A percentile compares a stretch with the other conserved stretches of the same genome.
phyloP scores from a whole-genome alignment of 768 basidiomycete species.

The Collybia mongolica region DNA sequence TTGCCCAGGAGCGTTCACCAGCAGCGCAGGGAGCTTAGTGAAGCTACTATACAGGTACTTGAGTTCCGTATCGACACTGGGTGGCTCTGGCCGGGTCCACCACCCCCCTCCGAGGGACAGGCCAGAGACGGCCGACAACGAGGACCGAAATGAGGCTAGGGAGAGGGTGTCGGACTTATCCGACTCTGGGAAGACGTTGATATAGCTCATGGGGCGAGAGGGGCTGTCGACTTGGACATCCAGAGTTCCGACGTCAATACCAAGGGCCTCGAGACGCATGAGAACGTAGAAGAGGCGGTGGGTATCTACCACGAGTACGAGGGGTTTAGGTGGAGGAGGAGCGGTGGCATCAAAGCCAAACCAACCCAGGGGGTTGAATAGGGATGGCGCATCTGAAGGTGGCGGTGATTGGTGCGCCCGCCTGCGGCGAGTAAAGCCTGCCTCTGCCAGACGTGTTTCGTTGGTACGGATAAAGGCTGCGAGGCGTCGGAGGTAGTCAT shows the following conservation, averaged over 20 bases:
- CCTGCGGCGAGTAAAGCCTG: conserved; percentile 50
- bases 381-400: conserved; percentile 30
- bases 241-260: conserved; percentile 74
- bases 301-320: conserved; percentile 68
- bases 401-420: conserved; percentile 30
- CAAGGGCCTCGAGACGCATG: conserved; percentile 81
- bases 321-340: conserved; percentile 46
- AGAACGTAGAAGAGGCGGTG: conserved; percentile 89
- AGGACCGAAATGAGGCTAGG: conserved; percentile 72
- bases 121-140: conserved; percentile 71
- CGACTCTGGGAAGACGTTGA: conserved; percentile 49
- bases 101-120: conserved; percentile 73
- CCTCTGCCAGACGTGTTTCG: conserved; percentile 71
- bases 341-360: conserved; percentile 37
- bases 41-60: conserved; percentile 88
- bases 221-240: conserved; percentile 75
- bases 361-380: conserved; percentile 67
- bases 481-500: conserved; percentile 71
- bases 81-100: conserved; percentile 65
- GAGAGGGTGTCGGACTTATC: conserved; percentile 78
- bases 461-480: conserved; percentile 72
- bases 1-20: conserved; percentile 60
- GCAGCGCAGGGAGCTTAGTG: conserved; percentile 84
- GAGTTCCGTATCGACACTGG: conserved; percentile 68
- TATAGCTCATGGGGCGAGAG: conserved; percentile 74